These are phyloP conservation scores for Monosporascus sp. DNA, from an alignment of 2,329 filamentous ascomycete genomes.

Conservation along the genomic window DNA sequence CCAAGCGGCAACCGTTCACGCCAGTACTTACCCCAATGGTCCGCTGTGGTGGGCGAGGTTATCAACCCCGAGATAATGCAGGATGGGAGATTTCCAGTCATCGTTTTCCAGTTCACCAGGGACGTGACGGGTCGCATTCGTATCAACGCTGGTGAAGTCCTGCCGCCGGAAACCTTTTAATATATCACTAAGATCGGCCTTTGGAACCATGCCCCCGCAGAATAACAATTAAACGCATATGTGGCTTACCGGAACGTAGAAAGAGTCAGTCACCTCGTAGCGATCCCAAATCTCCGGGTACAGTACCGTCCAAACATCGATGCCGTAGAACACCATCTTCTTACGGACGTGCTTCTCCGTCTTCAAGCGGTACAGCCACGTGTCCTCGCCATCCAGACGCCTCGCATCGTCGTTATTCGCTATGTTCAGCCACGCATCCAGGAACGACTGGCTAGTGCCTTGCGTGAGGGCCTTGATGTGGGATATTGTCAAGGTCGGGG, in stretches of 20 bases:
- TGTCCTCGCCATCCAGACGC: slow-evolving; percentile 67
- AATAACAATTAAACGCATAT: slow-evolving; percentile 23
- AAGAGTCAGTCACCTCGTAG: slow-evolving; percentile 67
- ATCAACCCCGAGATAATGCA: slow-evolving; percentile 71
- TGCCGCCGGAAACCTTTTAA: slow-evolving; percentile 28
- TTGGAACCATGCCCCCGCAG: too few species aligned
- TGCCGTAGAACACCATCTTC: slow-evolving; percentile 68
- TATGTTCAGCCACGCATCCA: slow-evolving; percentile 72
- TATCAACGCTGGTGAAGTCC: slow-evolving; percentile 68
- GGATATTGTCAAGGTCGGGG: slow-evolving; percentile 74
- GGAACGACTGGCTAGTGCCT: slow-evolving; percentile 69
- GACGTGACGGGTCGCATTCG: slow-evolving; percentile 70
- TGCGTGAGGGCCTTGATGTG: slow-evolving; percentile 72
- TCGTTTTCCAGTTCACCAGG: slow-evolving; percentile 53
- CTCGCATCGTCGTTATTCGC: slow-evolving; percentile 68
- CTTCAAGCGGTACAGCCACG: slow-evolving; percentile 68
- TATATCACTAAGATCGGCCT: too few species aligned
- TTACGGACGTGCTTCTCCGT: slow-evolving; percentile 37
- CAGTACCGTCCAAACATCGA: slow-evolving; percentile 73
- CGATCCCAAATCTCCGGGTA: slow-evolving; percentile 66
- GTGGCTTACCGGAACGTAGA: slow-evolving; percentile 67
- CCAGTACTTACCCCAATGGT: slow-evolving; percentile 49
- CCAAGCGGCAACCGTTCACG: background rate
- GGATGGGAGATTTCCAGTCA: slow-evolving; percentile 70
- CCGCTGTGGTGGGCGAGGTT: slow-evolving; percentile 74